Conservation (phyloP, 2,329 filamentous ascomycete species). For the Endocalyx cinctus region DNA sequence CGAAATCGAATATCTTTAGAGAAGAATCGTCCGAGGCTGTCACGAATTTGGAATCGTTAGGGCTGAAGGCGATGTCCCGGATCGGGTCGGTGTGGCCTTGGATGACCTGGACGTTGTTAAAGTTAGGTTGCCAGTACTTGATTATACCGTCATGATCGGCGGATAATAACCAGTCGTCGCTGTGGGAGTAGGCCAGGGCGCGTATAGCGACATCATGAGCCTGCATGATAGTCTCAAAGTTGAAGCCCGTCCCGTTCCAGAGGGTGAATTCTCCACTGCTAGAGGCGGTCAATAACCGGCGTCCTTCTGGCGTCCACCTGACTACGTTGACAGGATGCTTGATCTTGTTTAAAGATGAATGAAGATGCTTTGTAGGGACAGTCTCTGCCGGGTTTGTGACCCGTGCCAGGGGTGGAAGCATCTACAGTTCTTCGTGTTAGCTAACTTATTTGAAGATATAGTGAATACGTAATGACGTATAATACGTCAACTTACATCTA, state of each 20-base stretch:
- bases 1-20: slow-evolving; percentile 95
- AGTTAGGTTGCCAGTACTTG: slow-evolving; percentile 99
- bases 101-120: slow-evolving; percentile 96
- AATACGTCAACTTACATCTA: slow-evolving; percentile 61
- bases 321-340: slow-evolving; percentile 97
- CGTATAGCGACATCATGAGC: slow-evolving; percentile 87
- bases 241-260: slow-evolving; percentile 98
- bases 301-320: slow-evolving; percentile 93
- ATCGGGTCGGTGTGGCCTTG: slow-evolving; percentile 87
- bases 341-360: slow-evolving; percentile 97
- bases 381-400: slow-evolving; percentile 73
- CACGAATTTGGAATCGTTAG: slow-evolving; percentile 92
- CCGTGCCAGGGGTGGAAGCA: slow-evolving; percentile 79
- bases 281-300: slow-evolving; percentile 84
- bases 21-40: slow-evolving; percentile 92
- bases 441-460: too few relatives aligned
- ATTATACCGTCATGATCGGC: slow-evolving; percentile 92
- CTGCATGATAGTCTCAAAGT: slow-evolving; percentile 99
- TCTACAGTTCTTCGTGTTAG: too few relatives aligned
- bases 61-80: slow-evolving; percentile 86
- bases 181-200: slow-evolving; percentile 83
- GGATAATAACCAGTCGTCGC: slow-evolving; percentile 94
- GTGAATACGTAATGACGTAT: slow-evolving; percentile 10
- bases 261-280: slow-evolving; percentile 97
- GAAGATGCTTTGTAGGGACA: slow-evolving; percentile 89